Evolutionary conservation across 192 early-diverging fungal genomes (phyloP).

Genomic region (Coemansia sp.): DNA sequence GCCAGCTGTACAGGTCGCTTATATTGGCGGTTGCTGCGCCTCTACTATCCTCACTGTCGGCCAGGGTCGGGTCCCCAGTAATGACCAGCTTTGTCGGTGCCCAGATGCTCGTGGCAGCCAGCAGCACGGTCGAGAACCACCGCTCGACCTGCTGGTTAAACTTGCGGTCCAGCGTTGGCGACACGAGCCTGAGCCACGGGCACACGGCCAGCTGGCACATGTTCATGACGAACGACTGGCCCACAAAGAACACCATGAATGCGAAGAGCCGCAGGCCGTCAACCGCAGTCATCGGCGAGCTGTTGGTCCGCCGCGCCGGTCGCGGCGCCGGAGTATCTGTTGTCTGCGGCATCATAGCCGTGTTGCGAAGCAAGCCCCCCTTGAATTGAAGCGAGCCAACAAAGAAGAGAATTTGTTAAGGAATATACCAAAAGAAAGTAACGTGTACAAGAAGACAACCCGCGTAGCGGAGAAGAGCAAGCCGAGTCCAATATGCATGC

Average conservation of each 20-base stretch:
- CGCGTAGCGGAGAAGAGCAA: no score
- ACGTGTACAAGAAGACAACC: no score
- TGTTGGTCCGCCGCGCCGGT: conserved; percentile 32
- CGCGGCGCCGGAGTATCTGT: no score
- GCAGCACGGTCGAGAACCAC: conserved; percentile 41
- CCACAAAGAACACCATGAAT: conserved; percentile 34
- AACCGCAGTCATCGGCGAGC: conserved; percentile 32
- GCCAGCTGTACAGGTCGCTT: conserved; percentile 16
- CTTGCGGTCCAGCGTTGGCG: conserved; percentile 23
- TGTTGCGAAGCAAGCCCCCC: no score
- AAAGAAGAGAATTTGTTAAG: background rate
- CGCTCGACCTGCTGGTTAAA: conserved; percentile 49
- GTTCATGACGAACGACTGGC: conserved; percentile 41
- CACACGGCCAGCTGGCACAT: conserved; percentile 35
- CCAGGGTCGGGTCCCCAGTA: conserved; percentile 39
- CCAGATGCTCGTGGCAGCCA: conserved; percentile 31
- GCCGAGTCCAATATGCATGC: no score
- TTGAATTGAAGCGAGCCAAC: no score
- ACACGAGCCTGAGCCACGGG: conserved; percentile 22
- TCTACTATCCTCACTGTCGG: conserved; percentile 10
- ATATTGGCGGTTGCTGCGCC: conserved; percentile 22
- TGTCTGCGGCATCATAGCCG: no score
- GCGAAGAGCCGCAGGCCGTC: conserved; percentile 20
- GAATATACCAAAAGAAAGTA: no score
- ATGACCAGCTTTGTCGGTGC: conserved; percentile 47